Conservation (phyloP, 148 eudicot genomes). For the Mesembryanthemum crystallinum region DNA sequence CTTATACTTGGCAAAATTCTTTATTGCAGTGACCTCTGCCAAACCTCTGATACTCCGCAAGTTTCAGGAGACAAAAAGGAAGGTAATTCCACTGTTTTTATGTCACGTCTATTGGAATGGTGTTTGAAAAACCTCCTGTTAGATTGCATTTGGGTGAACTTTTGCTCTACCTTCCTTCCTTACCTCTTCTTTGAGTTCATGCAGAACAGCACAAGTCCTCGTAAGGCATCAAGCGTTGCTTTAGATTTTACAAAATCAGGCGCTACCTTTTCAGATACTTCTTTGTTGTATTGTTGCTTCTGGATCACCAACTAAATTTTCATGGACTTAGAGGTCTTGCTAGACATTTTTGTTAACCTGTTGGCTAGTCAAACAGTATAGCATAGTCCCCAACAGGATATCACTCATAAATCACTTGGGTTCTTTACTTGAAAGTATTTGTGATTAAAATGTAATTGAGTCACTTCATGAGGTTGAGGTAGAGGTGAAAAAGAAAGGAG, state of each 20-base stretch:
- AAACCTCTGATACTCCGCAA: constrained; percentile 30
- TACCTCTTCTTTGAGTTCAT: constrained; percentile 1
- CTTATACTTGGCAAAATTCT: constrained; percentile 10
- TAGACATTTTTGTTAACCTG: not conserved
- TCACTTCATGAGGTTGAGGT: no score
- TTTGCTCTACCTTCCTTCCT: not conserved
- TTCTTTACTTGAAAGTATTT: no score
- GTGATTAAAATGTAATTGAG: no score
- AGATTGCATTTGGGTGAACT: no score
- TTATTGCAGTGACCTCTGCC: constrained; percentile 48
- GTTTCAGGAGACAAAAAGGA: constrained; percentile 22
- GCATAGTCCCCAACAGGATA: not conserved
- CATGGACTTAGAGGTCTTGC: not conserved
- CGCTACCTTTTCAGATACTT: not conserved
- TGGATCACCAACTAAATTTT: not conserved
- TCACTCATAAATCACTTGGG: not conserved
- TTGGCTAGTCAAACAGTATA: not conserved
- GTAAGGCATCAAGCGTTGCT: not conserved
- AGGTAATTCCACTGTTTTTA: constrained; percentile 25
- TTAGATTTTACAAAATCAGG: not conserved
- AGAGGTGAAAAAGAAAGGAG: no score
- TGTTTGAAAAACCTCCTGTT: not conserved
- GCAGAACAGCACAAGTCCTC: not conserved
- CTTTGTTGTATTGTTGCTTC: not conserved
- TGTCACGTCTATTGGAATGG: not conserved